Evolutionary conservation across 805 yeast genomes (phyloP).

Genomic region (Yarrowia yakushimensis): DNA sequence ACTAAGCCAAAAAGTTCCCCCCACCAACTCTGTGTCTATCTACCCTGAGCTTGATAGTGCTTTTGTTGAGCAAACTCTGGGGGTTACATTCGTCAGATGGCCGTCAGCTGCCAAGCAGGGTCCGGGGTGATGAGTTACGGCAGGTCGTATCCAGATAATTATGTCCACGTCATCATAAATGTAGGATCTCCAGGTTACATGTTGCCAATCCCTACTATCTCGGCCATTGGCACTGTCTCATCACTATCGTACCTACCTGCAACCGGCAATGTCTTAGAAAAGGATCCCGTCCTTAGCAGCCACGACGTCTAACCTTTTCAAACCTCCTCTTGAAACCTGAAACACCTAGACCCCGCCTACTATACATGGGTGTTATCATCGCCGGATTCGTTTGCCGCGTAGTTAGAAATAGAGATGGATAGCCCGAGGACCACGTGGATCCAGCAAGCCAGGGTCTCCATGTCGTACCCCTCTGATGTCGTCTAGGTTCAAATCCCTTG

Average conservation of each 20-base stretch:
- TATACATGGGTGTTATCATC: background rate
- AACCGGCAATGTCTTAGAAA: background rate
- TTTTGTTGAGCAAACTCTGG: slow-evolving; percentile 1
- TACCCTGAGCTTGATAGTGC: background rate
- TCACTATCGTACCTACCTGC: too few species aligned
- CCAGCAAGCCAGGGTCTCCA: background rate
- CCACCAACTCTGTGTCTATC: background rate
- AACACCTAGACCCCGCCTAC: background rate
- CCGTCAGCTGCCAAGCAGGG: slow-evolving; percentile 14
- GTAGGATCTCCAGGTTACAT: too few species aligned
- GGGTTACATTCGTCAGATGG: background rate
- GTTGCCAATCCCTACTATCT: too few species aligned
- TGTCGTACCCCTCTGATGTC: background rate
- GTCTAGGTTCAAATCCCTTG: background rate
- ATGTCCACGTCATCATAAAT: too few species aligned
- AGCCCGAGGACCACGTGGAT: background rate
- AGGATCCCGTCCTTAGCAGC: too few species aligned
- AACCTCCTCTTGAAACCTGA: background rate
- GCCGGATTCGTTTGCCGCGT: background rate
- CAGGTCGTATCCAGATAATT: background rate
- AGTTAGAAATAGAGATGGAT: background rate
- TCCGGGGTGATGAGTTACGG: background rate
- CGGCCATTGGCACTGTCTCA: too few species aligned
- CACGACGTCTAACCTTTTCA: too few species aligned
- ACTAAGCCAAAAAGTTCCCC: slow-evolving; percentile 1